Evolutionary conservation across 1,284 basidiomycete genomes (phyloP).

Genomic region (Cryptococcus floricola): DNA sequence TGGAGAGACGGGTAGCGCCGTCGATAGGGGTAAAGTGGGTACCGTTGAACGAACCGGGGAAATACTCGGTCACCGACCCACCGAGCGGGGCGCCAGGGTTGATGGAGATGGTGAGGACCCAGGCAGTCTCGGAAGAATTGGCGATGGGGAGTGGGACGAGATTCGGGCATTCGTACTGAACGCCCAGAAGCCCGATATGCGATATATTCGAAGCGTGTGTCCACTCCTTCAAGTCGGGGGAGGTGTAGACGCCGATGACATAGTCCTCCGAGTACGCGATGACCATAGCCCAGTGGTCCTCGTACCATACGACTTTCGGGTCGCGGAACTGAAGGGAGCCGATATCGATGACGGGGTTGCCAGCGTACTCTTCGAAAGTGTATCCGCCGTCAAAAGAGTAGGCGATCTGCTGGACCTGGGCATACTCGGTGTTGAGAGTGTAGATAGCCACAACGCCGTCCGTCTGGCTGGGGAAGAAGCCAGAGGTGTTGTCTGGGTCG

Average conservation of each 20-base stretch:
- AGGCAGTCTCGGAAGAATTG: conserved; percentile 22
- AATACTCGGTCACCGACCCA: conserved; percentile 47
- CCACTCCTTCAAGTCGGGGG: conserved; percentile 48
- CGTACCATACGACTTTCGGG: conserved; percentile 50
- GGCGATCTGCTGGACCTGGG: conserved; percentile 47
- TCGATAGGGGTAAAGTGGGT: conserved; percentile 46
- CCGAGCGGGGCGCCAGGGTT: conserved; percentile 45
- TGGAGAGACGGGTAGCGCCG: conserved; percentile 33
- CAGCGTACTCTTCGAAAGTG: conserved; percentile 45
- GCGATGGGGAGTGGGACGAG: conserved; percentile 43
- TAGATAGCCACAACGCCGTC: conserved; percentile 51
- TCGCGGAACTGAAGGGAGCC: conserved; percentile 49
- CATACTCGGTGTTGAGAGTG: conserved; percentile 45
- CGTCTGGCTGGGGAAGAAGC: conserved; percentile 47
- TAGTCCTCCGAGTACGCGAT: conserved; percentile 45
- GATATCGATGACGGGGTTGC: conserved; percentile 46
- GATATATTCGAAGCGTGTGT: conserved; percentile 43
- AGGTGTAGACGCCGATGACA: conserved; percentile 47
- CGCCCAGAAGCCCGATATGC: conserved; percentile 35
- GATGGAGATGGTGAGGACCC: conserved; percentile 31
- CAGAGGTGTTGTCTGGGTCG: conserved; percentile 50
- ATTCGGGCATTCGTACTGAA: conserved; percentile 49
- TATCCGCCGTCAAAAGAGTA: conserved; percentile 49
- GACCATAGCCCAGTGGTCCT: conserved; percentile 49
- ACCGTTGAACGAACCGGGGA: conserved; percentile 48